Base-by-base conservation (phyloP, 371 early-diverging fungal genomes). In the Lichtheimia ornata region DNA sequence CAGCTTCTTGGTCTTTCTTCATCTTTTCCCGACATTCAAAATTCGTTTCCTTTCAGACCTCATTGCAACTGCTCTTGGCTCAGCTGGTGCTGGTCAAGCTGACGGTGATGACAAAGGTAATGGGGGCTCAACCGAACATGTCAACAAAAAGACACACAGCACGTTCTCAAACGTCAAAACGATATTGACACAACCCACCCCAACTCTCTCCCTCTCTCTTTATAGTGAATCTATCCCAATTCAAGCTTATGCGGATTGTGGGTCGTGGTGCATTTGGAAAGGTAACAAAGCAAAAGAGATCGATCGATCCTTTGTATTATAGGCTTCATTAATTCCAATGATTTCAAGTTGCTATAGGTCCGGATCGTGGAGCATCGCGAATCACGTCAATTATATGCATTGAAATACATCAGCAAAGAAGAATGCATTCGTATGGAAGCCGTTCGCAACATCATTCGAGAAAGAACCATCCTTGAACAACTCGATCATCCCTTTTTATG, bases 351-450 rank as follows among this genome's bases (percentile, higher is more conserved):
- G 11, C 9, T 60, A 53, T 65, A 91, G 88, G 91, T 91, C 54
- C 83, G 88, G 15, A 89, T 91, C 57, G 90, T 92, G 13, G 87
- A 94, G 64, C 84, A 88, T 58, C 80, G 80, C 44, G 84, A 84
- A 59, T 79, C 84, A 9, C 85, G 84, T 28, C 66, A 80, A 50
- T 68, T 89, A 13, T 93, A 86, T 61, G 95, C 95, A 5, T 74
- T 94, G 42, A 94, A 94, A 62, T 94, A 94, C 61, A 91, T 92
- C 56, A 84, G 83, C 56, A 94, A 94, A 65, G 77, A 85, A 43
- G 88, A 91, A 64, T 89, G 89, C 62, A 89, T 93, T 42, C 77
- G 73, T 40, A 89, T 89, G 84, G 87, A 90, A 41, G 93, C 93
- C 4, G 82, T 84, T 6, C 78, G 87, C 35, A 91, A 93, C 66